Conservation (phyloP, 1,139 yeast genomes). For the Blastobotrys serpentis region DNA sequence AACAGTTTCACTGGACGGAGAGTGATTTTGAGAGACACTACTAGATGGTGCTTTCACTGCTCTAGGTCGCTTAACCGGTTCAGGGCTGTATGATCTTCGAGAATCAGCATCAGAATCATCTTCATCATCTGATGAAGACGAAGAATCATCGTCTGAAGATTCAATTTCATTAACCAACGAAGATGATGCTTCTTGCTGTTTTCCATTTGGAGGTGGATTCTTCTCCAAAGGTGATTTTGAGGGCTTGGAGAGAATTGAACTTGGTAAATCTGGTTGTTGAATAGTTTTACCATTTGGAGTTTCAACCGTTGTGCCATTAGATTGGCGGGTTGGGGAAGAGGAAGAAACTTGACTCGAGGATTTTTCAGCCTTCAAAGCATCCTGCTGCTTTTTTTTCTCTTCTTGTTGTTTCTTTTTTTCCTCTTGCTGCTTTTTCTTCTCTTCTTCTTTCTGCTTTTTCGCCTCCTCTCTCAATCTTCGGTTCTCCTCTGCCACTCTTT, state of each 20-base stretch:
- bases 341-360: no score
- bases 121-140: conserved; percentile 7
- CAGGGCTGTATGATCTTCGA: conserved; percentile 16
- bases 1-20: conserved; percentile 6
- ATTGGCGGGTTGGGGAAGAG: neutral
- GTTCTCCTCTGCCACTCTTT: conserved; percentile 2
- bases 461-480: conserved; percentile 8
- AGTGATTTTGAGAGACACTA: conserved; percentile 14
- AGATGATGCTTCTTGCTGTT: conserved; percentile 40
- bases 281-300: conserved; percentile 13
- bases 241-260: conserved; percentile 8
- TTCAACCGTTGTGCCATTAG: conserved; percentile 24
- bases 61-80: conserved; percentile 16
- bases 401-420: no score
- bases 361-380: no score
- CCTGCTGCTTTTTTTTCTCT: no score
- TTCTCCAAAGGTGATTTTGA: conserved; percentile 3
- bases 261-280: conserved; percentile 2
- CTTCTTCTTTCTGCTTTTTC: conserved; percentile 12
- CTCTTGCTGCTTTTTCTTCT: conserved; percentile 8
- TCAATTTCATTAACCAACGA: conserved; percentile 9
- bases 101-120: conserved; percentile 16
- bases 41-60: conserved; percentile 20
- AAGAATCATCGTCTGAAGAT: neutral
- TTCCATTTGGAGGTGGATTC: conserved; percentile 38